phyloP scores from a whole-genome alignment of 257 asterid genomes.

The Fraxinus americana region DNA sequence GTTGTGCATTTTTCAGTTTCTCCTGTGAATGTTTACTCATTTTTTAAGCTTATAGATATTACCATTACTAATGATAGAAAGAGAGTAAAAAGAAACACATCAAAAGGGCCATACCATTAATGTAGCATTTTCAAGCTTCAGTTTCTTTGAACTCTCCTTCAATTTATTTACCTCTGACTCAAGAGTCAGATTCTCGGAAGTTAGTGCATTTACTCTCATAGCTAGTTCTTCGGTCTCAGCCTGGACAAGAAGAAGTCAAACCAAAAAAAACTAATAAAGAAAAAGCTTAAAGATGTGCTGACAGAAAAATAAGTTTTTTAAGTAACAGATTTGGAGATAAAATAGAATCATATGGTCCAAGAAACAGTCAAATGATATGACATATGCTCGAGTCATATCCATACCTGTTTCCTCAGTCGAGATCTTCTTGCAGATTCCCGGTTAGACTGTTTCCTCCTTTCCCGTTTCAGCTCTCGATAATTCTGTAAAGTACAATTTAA shows the following conservation, averaged over 20 bases:
- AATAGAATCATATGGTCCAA: not conserved
- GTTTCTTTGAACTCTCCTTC: slow-evolving; percentile 59
- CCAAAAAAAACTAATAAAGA: not conserved
- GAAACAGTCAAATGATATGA: not conserved
- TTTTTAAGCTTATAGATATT: not conserved
- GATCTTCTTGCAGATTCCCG: slow-evolving; percentile 99
- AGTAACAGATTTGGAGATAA: not conserved
- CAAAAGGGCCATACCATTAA: slow-evolving; percentile 48
- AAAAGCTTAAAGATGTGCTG: not conserved
- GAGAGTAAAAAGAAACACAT: not conserved
- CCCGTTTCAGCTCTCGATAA: slow-evolving; percentile 84
- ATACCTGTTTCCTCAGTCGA: slow-evolving; percentile 94
- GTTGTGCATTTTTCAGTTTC: slow-evolving; percentile 47
- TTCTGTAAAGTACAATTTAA: slow-evolving; percentile 45
- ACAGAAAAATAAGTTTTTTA: not conserved
- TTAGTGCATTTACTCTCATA: slow-evolving; percentile 63
- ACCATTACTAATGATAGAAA: too few relatives aligned
- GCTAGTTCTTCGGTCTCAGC: slow-evolving; percentile 94
- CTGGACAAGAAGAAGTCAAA: slow-evolving; percentile 34
- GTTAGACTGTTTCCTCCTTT: slow-evolving; percentile 96
- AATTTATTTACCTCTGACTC: slow-evolving; percentile 68
- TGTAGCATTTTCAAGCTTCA: slow-evolving; percentile 73
- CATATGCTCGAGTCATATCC: not conserved
- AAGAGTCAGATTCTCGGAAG: slow-evolving; percentile 67
- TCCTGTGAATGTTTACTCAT: slow-evolving; percentile 45